Evolutionary conservation across 164 flowering plant genomes (phyloP).

Genomic region (Chloranthus sessilifolius): DNA sequence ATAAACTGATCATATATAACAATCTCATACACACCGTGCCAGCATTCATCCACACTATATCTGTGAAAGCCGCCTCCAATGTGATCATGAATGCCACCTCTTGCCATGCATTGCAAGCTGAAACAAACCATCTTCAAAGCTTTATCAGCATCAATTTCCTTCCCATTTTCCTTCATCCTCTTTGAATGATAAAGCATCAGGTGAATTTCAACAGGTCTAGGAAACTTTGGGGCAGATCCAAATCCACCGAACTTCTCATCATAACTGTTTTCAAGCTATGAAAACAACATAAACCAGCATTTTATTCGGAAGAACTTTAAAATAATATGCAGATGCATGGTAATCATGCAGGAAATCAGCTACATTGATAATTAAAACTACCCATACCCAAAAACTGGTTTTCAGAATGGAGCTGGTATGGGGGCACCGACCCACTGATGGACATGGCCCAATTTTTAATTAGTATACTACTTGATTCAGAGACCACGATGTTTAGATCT

Average conservation of each 20-base stretch:
- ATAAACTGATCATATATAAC: not conserved
- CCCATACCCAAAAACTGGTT: no score
- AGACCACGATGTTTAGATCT: no score
- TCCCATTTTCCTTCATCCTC: conserved; percentile 53
- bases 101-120: conserved; percentile 85
- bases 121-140: conserved; percentile 48
- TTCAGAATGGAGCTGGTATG: no score
- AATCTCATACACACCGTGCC: conserved; percentile 70
- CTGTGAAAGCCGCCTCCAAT: conserved; percentile 98
- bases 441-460: no score
- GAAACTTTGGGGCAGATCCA: conserved; percentile 93
- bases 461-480: no score
- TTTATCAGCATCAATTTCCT: conserved; percentile 47
- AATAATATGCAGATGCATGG: not conserved
- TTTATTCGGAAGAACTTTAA: not conserved
- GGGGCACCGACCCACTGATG: no score
- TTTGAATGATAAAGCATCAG: conserved; percentile 70
- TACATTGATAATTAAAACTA: no score
- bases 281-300: conserved; percentile 2
- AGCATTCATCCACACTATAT: conserved; percentile 93
- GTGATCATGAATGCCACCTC: conserved; percentile 93
- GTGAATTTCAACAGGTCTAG: conserved; percentile 90
- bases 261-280: conserved; percentile 58
- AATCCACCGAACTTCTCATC: conserved; percentile 79
- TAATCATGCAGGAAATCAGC: not conserved